Percentiles rank a stretch among this genome's conserved stretches.
Evolutionary conservation across 371 early-diverging fungal genomes (phyloP).

Genomic region (Mortierella sp.): DNA sequence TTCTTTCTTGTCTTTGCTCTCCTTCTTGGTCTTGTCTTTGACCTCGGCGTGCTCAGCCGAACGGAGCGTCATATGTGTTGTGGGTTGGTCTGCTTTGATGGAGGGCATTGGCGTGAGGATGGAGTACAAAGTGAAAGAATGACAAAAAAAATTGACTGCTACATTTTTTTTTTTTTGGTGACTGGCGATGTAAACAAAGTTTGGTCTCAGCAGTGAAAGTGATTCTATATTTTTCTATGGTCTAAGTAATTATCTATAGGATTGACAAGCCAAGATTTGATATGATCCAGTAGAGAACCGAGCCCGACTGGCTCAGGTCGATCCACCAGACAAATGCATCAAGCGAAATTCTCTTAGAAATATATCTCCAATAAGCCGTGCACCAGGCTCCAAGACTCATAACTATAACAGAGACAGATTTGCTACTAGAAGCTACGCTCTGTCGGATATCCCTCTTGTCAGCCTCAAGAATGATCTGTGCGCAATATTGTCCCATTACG

Average conservation of each 20-base stretch:
- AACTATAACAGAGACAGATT: constrained; percentile 16
- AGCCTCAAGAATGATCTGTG: constrained; percentile 60
- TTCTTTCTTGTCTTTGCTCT: constrained; percentile 55
- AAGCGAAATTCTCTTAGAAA: constrained; percentile 29
- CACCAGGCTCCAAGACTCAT: constrained; percentile 31
- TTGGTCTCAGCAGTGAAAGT: no score
- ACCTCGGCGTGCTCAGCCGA: constrained; percentile 23
- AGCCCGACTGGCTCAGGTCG: constrained; percentile 31
- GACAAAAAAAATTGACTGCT: neutral
- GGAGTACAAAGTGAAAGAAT: neutral
- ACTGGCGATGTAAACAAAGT: constrained; percentile 1
- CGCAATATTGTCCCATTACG: constrained; percentile 68
- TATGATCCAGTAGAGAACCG: constrained; percentile 12
- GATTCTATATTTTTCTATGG: neutral
- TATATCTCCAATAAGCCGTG: constrained; percentile 28
- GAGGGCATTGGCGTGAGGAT: constrained; percentile 26
- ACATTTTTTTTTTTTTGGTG: constrained; percentile 6
- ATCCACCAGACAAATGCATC: constrained; percentile 54
- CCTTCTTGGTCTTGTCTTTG: constrained; percentile 49
- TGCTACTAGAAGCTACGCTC: neutral
- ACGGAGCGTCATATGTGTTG: constrained; percentile 36
- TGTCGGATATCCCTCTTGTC: constrained; percentile 22
- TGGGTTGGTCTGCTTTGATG: constrained; percentile 23
- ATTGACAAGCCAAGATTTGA: constrained; percentile 2
- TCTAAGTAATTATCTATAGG: neutral